A percentile compares a stretch with the other conserved stretches of the same genome.
These are phyloP conservation scores for Suhomyces yuchorum DNA, from an alignment of 1,139 yeast species.

Conservation along the genomic window DNA sequence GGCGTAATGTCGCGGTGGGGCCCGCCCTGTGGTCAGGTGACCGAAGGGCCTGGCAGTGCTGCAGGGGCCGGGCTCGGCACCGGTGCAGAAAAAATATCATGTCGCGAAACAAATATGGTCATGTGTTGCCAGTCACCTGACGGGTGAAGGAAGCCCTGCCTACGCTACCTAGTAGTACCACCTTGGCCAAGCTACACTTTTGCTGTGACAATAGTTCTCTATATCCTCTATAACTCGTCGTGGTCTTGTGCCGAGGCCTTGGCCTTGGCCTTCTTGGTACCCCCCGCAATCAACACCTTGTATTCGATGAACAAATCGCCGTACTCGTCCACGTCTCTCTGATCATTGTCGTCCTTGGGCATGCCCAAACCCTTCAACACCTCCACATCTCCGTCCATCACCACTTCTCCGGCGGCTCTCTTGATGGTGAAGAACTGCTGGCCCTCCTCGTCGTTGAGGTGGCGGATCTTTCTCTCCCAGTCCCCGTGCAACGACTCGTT, in stretches of 20 bases:
- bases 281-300: conserved; percentile 55
- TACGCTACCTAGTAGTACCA: no score
- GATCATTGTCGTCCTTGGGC: conserved; percentile 55
- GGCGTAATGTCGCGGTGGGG: conserved; percentile 2
- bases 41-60: neutral
- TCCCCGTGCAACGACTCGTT: conserved; percentile 77
- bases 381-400: conserved; percentile 72
- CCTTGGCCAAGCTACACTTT: no score
- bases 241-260: conserved; percentile 9
- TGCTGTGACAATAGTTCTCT: neutral
- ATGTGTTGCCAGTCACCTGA: no score
- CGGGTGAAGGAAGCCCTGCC: no score
- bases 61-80: neutral
- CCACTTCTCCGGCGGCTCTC: conserved; percentile 53
- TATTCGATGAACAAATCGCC: conserved; percentile 82
- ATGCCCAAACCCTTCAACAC: conserved; percentile 74
- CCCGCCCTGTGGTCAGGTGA: conserved; percentile 11
- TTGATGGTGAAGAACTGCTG: conserved; percentile 41
- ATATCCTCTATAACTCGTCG: conserved; percentile 19
- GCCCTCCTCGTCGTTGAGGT: conserved; percentile 61
- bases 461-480: conserved; percentile 70
- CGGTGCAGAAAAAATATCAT: neutral
- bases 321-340: conserved; percentile 48
- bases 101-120: neutral
- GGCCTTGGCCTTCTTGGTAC: conserved; percentile 12